Evolutionary conservation across 1,284 basidiomycete species (phyloP), one percentile per base, ranked within the genome.

Genomic region (Cutaneotrichosporon daszewskae): DNA sequence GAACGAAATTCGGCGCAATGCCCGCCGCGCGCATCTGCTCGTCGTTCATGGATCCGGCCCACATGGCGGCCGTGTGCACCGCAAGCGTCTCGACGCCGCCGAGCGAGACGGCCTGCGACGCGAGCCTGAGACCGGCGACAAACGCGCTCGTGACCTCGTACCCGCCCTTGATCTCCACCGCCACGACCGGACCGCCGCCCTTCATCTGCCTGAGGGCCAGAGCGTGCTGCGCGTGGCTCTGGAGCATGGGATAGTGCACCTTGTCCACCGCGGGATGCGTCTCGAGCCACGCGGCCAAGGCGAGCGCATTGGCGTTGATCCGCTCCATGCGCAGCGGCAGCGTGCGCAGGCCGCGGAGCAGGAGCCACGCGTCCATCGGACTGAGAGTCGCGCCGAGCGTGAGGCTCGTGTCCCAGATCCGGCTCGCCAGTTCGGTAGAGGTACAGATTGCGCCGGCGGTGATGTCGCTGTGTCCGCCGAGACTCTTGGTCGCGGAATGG

Each of bases 41-140:
- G 22, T 47, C 45, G 37, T 32, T 47, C 40, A 47, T 28, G 40
- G 32, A 35, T 5, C 45, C 45, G 24, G 32, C 28, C 45, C 45
- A 47, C 45, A 47, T 47, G n/a, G 45, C 45, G 6, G 45, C 45
- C 1, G 45, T 47, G 40, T 47, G 45, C 5, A 47, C 45, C 10
- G 45, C 45, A 4, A 47, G 36, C 17, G 45, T 47, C 36, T 47
- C 45, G 26, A 47, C 45, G 25, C 45, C 45, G 31, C 45, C 45
- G 26, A 47, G 45, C 3, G 39, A 41, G 3, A 47, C 45, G 18
- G 45, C 45, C 40, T 47, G 45, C 17, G 27, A 32, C 3, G 40
- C 45, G 32, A 47, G 45, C 24, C 31, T 38, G 22, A 47, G 45
- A 7, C 31, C 36, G 6, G 45, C 40, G 4, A 47, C 45, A 22